Conservation (phyloP, 257 asterid species). For the Anisodus tanguticus region DNA sequence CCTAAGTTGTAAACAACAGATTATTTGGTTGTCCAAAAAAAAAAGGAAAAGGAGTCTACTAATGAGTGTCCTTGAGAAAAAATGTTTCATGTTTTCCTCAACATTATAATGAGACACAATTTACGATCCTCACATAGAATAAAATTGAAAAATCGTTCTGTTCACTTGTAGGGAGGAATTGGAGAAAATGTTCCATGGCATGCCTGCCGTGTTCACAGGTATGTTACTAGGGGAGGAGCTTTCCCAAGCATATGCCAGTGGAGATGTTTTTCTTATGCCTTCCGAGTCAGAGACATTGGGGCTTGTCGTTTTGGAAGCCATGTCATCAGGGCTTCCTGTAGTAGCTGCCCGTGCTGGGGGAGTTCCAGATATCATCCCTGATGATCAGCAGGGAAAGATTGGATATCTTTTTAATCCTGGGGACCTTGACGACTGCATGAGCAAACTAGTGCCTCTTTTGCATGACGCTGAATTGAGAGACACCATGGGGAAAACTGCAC, state of each 20-base stretch:
- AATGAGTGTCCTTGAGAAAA: not conserved
- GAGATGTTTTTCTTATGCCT: constrained; percentile 90
- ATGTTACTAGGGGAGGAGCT: constrained; percentile 92
- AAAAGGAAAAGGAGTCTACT: not conserved
- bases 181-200: constrained; percentile 69
- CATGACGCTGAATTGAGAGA: constrained; percentile 62
- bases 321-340: constrained; percentile 96
- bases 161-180: constrained; percentile 63
- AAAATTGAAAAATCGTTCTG: not conserved
- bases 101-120: not conserved
- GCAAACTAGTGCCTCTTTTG: constrained; percentile 73
- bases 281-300: constrained; percentile 97
- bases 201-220: constrained; percentile 91
- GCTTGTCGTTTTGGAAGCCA: constrained; percentile 88
- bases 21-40: not conserved
- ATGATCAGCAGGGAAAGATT: constrained; percentile 79
- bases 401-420: constrained; percentile 86
- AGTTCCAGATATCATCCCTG: constrained; percentile 85
- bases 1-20: not conserved
- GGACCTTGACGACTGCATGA: constrained; percentile 81
- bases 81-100: not conserved
- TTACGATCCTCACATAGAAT: not conserved
- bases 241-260: constrained; percentile 93
- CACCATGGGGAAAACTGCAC: constrained; percentile 75
- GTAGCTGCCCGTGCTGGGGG: constrained; percentile 99